phyloP scores from a whole-genome alignment of 2,329 filamentous ascomycete genomes.

The Trematosphaeria pertusa region DNA sequence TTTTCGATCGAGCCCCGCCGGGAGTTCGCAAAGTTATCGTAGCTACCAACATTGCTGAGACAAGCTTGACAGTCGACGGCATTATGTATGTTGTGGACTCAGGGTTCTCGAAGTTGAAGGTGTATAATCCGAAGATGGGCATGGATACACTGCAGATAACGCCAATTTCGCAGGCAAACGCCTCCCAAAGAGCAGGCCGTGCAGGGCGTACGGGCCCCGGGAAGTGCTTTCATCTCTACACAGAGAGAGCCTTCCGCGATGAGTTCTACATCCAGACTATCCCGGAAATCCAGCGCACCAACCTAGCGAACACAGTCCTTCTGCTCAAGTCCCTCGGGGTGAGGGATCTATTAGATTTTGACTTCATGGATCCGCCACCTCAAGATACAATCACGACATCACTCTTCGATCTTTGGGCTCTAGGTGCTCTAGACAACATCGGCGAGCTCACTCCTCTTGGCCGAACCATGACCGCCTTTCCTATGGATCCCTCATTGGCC shows the following conservation, averaged over 20 bases:
- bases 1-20: slow-evolving; percentile 88
- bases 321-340: slow-evolving; percentile 94
- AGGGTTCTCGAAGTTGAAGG: slow-evolving; percentile 96
- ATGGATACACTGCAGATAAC: slow-evolving; percentile 99
- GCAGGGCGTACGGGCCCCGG: slow-evolving; percentile 94
- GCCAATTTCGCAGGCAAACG: slow-evolving; percentile 95
- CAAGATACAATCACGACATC: slow-evolving; percentile 98
- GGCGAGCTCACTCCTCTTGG: slow-evolving; percentile 89
- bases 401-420: slow-evolving; percentile 95
- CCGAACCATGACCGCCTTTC: slow-evolving; percentile 93
- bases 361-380: slow-evolving; percentile 98
- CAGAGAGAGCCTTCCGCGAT: slow-evolving; percentile 92
- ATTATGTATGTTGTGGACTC: slow-evolving; percentile 99
- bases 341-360: slow-evolving; percentile 92
- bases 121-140: slow-evolving; percentile 98
- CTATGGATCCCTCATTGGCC: slow-evolving; percentile 95
- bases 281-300: slow-evolving; percentile 96
- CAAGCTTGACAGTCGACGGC: slow-evolving; percentile 94
- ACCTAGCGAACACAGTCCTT: slow-evolving; percentile 91
- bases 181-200: slow-evolving; percentile 89
- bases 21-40: slow-evolving; percentile 97
- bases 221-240: slow-evolving; percentile 93
- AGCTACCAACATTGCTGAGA: slow-evolving; percentile 98
- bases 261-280: slow-evolving; percentile 97
- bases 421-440: slow-evolving; percentile 91